Evolutionary conservation across 495 filamentous ascomycete genomes (phyloP), one percentile per base, ranked within the genome.

Genomic region (Aeminium ludgeri): DNA sequence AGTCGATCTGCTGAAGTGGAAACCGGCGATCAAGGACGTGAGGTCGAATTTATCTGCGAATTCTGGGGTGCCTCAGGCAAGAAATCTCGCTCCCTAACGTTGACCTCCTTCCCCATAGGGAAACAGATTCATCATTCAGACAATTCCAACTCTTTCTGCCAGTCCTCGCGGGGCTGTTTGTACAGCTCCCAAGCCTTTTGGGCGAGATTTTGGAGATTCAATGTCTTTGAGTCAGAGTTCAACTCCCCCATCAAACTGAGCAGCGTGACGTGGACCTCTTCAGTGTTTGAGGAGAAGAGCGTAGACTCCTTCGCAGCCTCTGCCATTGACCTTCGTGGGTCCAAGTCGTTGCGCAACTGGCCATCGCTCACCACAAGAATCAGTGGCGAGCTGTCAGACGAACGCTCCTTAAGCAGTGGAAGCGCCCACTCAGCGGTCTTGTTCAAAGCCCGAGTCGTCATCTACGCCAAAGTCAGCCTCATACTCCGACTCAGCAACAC

Each of bases 301-400:
- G n/a, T n/a, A n/a, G n/a, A n/a, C n/a, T n/a, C 23, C 44, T 53
- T 46, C 17, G 44, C 40, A 2, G 46, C 43, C 37, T 53, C 50
- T 13, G 36, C 43, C 51, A 50, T 47, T 10, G 46, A 50, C 18
- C 49, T n/a, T n/a, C n/a, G n/a, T n/a, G n/a, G n/a, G n/a, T n/a
- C n/a, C n/a, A n/a, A n/a, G n/a, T n/a, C n/a, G n/a, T n/a, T n/a
- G n/a, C 46, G 43, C 30, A 25, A 23, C 23, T 43, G 43, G 43
- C 49, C 11, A 43, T 53, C 16, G 46, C 46, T 36, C 46, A 37
- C 17, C 49, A 33, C 6, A 39, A 45, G 6, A 46, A 46, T 6
- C 44, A 46, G 38, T 15, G 20, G 19, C 40, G 28, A 13, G 30
- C 11, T 12, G 23, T 4, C 16, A 25, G 2, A 17, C 30, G 29